Base-by-base conservation (phyloP, 768 basidiomycete species). In the Hygrocybe punicea region DNA sequence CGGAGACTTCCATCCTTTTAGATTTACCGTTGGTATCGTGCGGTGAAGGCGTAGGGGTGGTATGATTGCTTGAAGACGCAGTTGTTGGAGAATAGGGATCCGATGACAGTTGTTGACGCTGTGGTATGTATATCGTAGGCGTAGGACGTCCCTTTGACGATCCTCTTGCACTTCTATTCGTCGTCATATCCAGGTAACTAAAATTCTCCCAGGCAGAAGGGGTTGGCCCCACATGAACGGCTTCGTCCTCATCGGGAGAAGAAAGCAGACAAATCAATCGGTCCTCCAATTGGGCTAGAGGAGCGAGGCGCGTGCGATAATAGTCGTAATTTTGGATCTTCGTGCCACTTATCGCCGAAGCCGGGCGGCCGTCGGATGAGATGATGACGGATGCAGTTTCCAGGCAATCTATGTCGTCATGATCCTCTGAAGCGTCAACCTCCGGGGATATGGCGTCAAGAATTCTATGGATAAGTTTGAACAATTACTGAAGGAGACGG, bases 381-480 rank as follows among this genome's bases (percentile, higher is more conserved):
- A 85, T 84, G 59, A 82, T 77, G 56, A 82, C 66, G 9, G 75
- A 73, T 6, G 81, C 81, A 8, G 79, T 73, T 65, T 84, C 83
- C n/a, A 39, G 60, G 16, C 72, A 73, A 53, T 84, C 82, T 24
- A 59, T 67, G 14, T 85, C 81, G 24, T 86, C 85, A 36, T 79
- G 76, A 51, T 86, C 83, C 56, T 88, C 84, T 42, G 78, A 65
- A 33, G 70, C 71, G 60, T 87, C 87, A 6, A 73, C 67, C 63
- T 91, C 85, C 4, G 86, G 82, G 6, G 86, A 78, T 51, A 90
- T 81, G 23, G 87, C 82, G 56, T 91, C 90, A 57, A 91, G 74
- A 56, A 91, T 90, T 59, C 89, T 56, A 9, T 57, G 57, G 56
- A 59, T 59, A 21, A 19, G 16, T 13, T 62, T 56, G 53, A 45